Conservation (phyloP, 768 basidiomycete species). For the Favolaschia claudopus region DNA sequence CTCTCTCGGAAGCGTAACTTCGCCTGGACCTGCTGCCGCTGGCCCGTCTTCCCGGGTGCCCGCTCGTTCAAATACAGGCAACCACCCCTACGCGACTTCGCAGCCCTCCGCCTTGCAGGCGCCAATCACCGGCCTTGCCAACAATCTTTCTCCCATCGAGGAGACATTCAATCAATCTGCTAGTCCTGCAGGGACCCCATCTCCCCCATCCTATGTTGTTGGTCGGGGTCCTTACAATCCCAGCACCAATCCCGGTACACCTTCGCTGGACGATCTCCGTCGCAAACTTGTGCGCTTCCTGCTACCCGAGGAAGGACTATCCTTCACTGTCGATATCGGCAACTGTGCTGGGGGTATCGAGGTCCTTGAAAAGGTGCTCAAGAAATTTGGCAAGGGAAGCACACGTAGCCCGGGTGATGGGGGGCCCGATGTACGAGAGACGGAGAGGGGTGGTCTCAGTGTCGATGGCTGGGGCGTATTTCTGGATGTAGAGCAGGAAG, state of each 20-base stretch:
- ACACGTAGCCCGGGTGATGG: constrained; percentile 53
- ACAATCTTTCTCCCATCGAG: constrained; percentile 75
- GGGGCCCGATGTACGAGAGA: constrained; percentile 63
- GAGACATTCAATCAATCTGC: constrained; percentile 61
- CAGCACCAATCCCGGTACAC: constrained; percentile 48
- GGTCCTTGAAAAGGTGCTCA: constrained; percentile 86
- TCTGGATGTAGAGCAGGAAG: constrained; percentile 65
- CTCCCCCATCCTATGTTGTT: constrained; percentile 63
- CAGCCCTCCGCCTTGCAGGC: constrained; percentile 51
- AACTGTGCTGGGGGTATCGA: constrained; percentile 85
- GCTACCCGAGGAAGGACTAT: constrained; percentile 81
- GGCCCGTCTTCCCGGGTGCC: constrained; percentile 52
- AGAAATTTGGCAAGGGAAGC: constrained; percentile 82
- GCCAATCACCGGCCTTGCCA: constrained; percentile 35
- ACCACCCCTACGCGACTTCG: constrained; percentile 69
- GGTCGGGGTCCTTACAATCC: constrained; percentile 69
- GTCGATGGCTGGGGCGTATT: constrained; percentile 93
- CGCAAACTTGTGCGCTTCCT: constrained; percentile 89
- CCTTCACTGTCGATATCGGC: constrained; percentile 80
- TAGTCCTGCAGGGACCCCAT: constrained; percentile 48
- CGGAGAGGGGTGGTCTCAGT: constrained; percentile 75
- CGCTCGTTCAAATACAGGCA: constrained; percentile 50
- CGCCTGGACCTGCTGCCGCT: constrained; percentile 39
- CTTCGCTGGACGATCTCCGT: constrained; percentile 79
- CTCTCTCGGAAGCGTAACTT: constrained; percentile 58